These are phyloP conservation scores for Aspergillus pseudotamarii DNA, from an alignment of 2,329 filamentous ascomycete genomes.

Conservation along the genomic window DNA sequence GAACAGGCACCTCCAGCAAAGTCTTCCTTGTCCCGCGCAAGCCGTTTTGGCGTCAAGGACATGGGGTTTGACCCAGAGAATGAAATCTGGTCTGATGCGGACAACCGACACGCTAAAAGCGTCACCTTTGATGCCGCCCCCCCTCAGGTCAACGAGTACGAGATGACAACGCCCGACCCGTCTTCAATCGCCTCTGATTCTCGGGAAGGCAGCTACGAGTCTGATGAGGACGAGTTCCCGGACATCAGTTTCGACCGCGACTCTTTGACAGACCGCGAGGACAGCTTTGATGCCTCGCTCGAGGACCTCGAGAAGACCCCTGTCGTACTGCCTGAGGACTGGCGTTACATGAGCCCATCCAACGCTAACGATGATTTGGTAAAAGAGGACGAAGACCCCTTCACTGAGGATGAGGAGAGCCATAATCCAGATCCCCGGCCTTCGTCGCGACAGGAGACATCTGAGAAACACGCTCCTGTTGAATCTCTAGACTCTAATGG, in stretches of 20 bases:
- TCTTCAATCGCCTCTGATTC: constrained; percentile 89
- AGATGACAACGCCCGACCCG: constrained; percentile 95
- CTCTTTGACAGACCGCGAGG: constrained; percentile 67
- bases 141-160: constrained; percentile 95
- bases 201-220: constrained; percentile 90
- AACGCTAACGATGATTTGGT: constrained; percentile 59
- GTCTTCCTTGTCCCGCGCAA: constrained; percentile 75
- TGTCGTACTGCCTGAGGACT: constrained; percentile 95
- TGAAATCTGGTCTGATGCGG: constrained; percentile 68
- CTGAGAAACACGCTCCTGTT: constrained; percentile 58
- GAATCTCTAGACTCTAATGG: constrained; percentile 77
- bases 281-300: constrained; percentile 93
- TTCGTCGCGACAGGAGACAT: constrained; percentile 37
- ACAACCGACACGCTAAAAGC: constrained; percentile 88
- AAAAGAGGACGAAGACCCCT: constrained; percentile 66
- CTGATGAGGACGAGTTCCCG: constrained; percentile 66
- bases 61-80: constrained; percentile 67
- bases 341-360: constrained; percentile 76
- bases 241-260: constrained; percentile 65
- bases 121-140: constrained; percentile 95
- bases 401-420: constrained; percentile 64
- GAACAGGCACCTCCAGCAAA: constrained; percentile 80
- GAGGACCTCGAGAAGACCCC: constrained; percentile 97
- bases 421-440: constrained; percentile 65
- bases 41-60: constrained; percentile 62